phyloP scores from a whole-genome alignment of 257 asterid genomes.

The Vinca minor region DNA sequence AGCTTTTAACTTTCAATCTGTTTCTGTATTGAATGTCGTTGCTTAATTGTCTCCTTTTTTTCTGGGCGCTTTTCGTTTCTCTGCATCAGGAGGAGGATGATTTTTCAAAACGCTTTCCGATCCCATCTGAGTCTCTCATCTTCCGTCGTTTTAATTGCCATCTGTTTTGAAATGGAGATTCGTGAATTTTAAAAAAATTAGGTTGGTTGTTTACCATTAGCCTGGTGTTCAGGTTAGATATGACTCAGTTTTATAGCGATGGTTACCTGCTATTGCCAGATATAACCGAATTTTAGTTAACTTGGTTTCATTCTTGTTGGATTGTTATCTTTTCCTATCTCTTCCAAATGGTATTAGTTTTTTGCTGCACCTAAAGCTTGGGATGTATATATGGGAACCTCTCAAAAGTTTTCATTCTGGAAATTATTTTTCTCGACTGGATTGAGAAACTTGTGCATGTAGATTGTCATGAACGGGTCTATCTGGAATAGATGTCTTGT shows the following conservation, averaged over 20 bases:
- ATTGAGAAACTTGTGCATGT: no score
- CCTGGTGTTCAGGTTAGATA: constrained; percentile 7
- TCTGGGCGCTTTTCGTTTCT: neutral
- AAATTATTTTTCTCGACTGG: no score
- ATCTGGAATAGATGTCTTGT: no score
- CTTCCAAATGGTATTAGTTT: neutral
- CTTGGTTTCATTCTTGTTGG: neutral
- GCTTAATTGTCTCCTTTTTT: neutral
- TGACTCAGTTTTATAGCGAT: no score
- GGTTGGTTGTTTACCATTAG: constrained; percentile 1
- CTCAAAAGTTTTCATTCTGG: no score
- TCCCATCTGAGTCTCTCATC: constrained; percentile 12
- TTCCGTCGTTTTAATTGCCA: neutral
- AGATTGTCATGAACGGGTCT: no score
- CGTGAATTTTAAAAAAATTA: constrained; percentile 16
- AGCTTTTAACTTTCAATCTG: constrained; percentile 13
- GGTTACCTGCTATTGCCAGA: constrained; percentile 1
- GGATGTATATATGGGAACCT: no score
- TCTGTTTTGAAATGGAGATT: constrained; percentile 8
- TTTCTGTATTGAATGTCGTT: constrained; percentile 20
- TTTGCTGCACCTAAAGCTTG: no score
- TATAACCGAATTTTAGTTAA: neutral
- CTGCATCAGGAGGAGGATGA: constrained; percentile 15
- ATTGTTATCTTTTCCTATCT: neutral
- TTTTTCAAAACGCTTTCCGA: constrained; percentile 13